Percentiles rank a stretch among this genome's conserved stretches.
Conservation (phyloP, 169 alveolate species). For the Theileria equi region DNA sequence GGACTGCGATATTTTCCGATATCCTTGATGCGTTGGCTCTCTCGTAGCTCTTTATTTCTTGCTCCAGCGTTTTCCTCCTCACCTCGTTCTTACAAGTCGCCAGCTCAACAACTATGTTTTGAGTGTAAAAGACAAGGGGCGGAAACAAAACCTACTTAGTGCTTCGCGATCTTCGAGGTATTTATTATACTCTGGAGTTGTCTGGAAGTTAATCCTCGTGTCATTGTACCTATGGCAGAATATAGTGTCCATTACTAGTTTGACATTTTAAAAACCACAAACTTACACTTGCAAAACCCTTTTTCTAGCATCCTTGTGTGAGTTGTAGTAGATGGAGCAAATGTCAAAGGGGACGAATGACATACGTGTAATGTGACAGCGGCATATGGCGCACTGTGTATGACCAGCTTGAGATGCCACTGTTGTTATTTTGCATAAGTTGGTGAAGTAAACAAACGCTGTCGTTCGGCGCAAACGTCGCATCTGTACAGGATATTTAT, state of each 20-base stretch:
- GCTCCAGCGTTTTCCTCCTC: constrained; percentile 60
- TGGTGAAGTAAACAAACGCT: constrained; percentile 19
- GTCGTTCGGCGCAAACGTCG: constrained; percentile 60
- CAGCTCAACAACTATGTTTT: constrained; percentile 42
- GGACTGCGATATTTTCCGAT: constrained; percentile 64
- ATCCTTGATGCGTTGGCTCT: constrained; percentile 59
- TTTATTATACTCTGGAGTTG: constrained; percentile 71
- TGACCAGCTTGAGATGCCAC: constrained; percentile 57
- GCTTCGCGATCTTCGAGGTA: constrained; percentile 71
- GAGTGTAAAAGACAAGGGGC: background rate
- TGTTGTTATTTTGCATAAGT: background rate
- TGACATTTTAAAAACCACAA: background rate
- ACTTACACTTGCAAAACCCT: constrained; percentile 60
- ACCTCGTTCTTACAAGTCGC: constrained; percentile 56
- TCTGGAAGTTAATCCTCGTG: constrained; percentile 69
- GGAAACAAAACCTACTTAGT: constrained; percentile 12
- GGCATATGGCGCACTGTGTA: constrained; percentile 68
- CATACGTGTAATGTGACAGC: constrained; percentile 41
- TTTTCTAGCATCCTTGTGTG: constrained; percentile 51
- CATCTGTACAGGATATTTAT: constrained; percentile 22
- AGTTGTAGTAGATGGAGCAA: constrained; percentile 26
- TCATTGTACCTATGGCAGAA: constrained; percentile 66
- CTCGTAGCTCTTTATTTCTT: constrained; percentile 67
- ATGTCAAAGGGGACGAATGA: constrained; percentile 55
- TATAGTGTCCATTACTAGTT: background rate